Evolutionary conservation across 768 basidiomycete genomes (phyloP).

Genomic region (Podaxis rugospora): DNA sequence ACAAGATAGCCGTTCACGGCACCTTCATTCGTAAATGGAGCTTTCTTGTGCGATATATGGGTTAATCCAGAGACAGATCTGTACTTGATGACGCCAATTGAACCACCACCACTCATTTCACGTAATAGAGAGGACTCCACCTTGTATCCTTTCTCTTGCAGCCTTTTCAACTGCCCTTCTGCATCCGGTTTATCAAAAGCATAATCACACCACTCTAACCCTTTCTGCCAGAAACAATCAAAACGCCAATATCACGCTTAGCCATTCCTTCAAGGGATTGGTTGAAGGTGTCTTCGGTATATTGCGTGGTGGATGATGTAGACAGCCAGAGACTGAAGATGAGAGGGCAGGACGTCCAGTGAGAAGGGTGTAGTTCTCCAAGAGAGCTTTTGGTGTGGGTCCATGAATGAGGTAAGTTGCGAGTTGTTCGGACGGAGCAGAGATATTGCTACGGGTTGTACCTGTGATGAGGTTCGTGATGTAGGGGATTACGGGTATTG

Average conservation of each 20-base stretch:
- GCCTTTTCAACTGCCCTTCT: constrained; percentile 29
- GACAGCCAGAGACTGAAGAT: constrained; percentile 45
- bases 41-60: constrained; percentile 38
- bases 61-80: constrained; percentile 34
- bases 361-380: constrained; percentile 29
- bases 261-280: constrained; percentile 42
- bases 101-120: neutral
- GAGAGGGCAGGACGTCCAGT: constrained; percentile 40
- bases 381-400: constrained; percentile 24
- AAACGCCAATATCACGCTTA: constrained; percentile 33
- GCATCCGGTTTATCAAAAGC: constrained; percentile 46
- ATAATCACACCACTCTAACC: constrained; percentile 36
- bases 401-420: constrained; percentile 40
- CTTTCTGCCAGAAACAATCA: constrained; percentile 40
- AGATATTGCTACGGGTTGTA: constrained; percentile 26
- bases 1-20: constrained; percentile 39
- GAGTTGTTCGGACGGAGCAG: constrained; percentile 35
- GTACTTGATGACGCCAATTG: neutral
- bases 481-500: constrained; percentile 6
- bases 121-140: constrained; percentile 21
- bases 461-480: constrained; percentile 18
- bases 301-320: constrained; percentile 43
- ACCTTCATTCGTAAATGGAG: constrained; percentile 38
- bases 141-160: constrained; percentile 35
- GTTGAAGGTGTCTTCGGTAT: constrained; percentile 39